Conservation (phyloP, 257 asterid genomes). For the Ocimum tenuiflorum region DNA sequence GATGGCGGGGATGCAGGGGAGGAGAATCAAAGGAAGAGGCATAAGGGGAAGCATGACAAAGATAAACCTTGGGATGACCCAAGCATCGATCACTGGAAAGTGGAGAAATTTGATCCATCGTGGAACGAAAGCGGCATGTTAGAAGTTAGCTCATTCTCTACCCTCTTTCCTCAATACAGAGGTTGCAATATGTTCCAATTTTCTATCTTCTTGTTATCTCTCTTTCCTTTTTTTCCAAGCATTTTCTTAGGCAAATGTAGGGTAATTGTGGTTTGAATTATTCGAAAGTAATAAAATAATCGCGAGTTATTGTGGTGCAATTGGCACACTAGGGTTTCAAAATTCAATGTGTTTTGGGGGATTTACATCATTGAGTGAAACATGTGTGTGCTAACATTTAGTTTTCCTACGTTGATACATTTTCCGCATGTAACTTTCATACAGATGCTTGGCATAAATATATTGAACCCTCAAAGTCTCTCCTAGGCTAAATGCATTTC, state of each 20-base stretch:
- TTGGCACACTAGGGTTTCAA: conserved; percentile 8
- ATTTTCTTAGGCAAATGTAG: neutral
- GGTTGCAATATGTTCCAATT: conserved; percentile 10
- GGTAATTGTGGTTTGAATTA: neutral
- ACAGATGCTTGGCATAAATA: too few relatives aligned
- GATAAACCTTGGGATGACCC: conserved; percentile 36
- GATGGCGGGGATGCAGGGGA: conserved; percentile 18
- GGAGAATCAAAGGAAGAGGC: conserved; percentile 19
- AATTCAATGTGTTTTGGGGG: neutral
- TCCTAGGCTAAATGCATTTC: too few relatives aligned
- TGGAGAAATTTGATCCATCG: conserved; percentile 64
- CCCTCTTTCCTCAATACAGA: conserved; percentile 63
- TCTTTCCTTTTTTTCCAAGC: neutral
- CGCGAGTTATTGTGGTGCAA: conserved; percentile 1
- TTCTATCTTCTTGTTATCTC: neutral
- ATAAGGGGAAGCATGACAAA: conserved; percentile 32
- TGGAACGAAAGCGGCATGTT: conserved; percentile 64
- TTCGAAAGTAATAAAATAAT: neutral
- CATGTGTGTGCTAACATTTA: neutral
- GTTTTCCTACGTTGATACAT: neutral
- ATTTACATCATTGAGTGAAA: neutral
- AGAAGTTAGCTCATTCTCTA: conserved; percentile 63
- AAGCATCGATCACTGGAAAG: conserved; percentile 45
- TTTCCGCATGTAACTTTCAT: too few relatives aligned
- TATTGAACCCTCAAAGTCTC: too few relatives aligned